Evolutionary conservation across 202 grass and related monocot genomes (phyloP), one percentile per base, ranked within the genome.

Genomic region (Sporobolus alterniflorus): DNA sequence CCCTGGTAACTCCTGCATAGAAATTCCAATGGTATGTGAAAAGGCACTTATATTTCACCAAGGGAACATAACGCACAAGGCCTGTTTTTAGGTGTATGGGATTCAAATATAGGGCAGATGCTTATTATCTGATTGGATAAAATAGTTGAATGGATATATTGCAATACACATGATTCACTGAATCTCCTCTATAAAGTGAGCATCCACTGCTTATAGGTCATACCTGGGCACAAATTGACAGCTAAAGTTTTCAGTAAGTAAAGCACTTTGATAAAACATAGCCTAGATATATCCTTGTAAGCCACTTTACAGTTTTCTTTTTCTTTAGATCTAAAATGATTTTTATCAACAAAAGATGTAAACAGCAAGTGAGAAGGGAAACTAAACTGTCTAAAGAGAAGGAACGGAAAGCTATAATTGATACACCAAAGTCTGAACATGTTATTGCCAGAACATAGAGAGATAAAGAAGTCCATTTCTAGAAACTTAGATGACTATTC

Each of bases 1-100:
- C 91, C 64, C 96, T 99, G 41, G 87, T 94, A 64, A 99, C 88
- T 57, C 96, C 96, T 99, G 88, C 80, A 82, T 33, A 72, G 29
- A 76, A 71, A 90, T 34, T 20, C 52, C 68, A 72, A 72, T 36
- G 40, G 50, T 10, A 20, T 68, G 59, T 54, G 3, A 76, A 77
- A 77, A 71, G 48, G 40, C 14, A 52, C 73, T 41, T 65, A 21
- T 9, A 83, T 55, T 64, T 47, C 32, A 82, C 15, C 25, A 36
- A 64, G 13, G 31, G 6, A 64, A 64, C 31, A 20, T 2, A 20
- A 64, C 2, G 8, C 1, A 33, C 7, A 29, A 7, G 14, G 16
- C 2, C 16, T 64, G 17, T 64, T 34, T 64, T 34, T 31, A 5
- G 28, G 28, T 29, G 24, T 17, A 31, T 29, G 12, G 57, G 57